A percentile compares a stretch with the other conserved stretches of the same genome.
Evolutionary conservation across 1,139 yeast species (phyloP).

Genomic region (Hyphopichia wangnamkhiaoensis): DNA sequence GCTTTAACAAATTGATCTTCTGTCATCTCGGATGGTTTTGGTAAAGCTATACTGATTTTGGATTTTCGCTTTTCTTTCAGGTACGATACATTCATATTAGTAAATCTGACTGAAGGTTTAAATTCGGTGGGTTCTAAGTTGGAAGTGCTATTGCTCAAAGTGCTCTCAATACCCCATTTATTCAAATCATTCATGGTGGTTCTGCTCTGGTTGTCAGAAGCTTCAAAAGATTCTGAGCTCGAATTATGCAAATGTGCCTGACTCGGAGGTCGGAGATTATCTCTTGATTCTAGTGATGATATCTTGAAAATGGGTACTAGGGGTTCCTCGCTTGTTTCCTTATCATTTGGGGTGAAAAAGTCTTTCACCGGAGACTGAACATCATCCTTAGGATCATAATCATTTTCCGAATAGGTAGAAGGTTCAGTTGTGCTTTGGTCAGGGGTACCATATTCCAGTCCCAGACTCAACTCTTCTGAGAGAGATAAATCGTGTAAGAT

Average conservation of each 20-base stretch:
- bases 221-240: not conserved
- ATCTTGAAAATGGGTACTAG: not conserved
- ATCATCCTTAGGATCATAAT: not conserved
- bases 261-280: too few species aligned
- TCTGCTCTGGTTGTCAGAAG: not conserved
- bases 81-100: too few species aligned
- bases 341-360: not conserved
- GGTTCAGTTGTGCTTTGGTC: not conserved
- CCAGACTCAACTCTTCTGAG: too few species aligned
- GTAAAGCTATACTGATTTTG: conserved; percentile 13
- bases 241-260: not conserved
- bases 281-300: too few species aligned
- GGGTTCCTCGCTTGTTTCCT: not conserved
- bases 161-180: not conserved
- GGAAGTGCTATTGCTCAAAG: not conserved
- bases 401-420: not conserved
- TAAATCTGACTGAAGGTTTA: conserved; percentile 1
- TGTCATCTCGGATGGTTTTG: conserved; percentile 14
- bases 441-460: not conserved
- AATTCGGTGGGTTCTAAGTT: conserved; percentile 7
- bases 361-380: conserved; percentile 1
- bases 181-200: not conserved
- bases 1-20: conserved; percentile 8
- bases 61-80: conserved; percentile 12
- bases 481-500: too few species aligned